Conservation (phyloP, 2,329 filamentous ascomycete genomes). For the Colletotrichum sp. region DNA sequence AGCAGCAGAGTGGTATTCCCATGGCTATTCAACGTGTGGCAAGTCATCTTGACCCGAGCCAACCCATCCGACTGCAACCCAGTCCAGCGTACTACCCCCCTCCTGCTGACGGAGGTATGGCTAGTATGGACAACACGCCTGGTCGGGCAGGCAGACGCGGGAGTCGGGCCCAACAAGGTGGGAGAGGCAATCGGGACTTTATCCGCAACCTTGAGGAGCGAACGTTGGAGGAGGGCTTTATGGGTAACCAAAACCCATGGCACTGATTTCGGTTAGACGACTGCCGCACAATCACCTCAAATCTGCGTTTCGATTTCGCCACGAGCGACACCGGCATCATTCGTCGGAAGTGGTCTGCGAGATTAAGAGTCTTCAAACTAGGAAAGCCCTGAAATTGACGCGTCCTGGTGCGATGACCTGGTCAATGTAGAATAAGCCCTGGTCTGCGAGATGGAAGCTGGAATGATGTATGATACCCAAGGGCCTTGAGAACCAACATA, state of each 20-base stretch:
- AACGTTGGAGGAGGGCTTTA: conserved; percentile 91
- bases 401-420: background rate
- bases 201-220: conserved; percentile 94
- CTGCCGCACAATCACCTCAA: background rate
- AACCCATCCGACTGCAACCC: conserved; percentile 91
- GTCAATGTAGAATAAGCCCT: background rate
- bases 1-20: conserved; percentile 91
- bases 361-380: background rate
- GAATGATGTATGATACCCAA: conserved; percentile 14
- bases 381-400: background rate
- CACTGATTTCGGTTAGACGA: conserved; percentile 59
- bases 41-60: conserved; percentile 92
- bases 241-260: conserved; percentile 67
- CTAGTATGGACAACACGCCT: conserved; percentile 64
- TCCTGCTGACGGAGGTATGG: conserved; percentile 77
- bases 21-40: conserved; percentile 92
- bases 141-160: conserved; percentile 72
- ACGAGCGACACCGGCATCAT: background rate
- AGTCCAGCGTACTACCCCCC: conserved; percentile 98
- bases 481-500: background rate
- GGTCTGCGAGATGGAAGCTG: background rate
- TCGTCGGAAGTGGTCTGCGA: background rate
- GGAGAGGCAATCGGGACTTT: conserved; percentile 79
- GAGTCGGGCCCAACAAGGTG: conserved; percentile 70
- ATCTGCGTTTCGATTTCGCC: background rate